Conservation (phyloP, 345 rosid species). For the Hypericum perforatum region DNA sequence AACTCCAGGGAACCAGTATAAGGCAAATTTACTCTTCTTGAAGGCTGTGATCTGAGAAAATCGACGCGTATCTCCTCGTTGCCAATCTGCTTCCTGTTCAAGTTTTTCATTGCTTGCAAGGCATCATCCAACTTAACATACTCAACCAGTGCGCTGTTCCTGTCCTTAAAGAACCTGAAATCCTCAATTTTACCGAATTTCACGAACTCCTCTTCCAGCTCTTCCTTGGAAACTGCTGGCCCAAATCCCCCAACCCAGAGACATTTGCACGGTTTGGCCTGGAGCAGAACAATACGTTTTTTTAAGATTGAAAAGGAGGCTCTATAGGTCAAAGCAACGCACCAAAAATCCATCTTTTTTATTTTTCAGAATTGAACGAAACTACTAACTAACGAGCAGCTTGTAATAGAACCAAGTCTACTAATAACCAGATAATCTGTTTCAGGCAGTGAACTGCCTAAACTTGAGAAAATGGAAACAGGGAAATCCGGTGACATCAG, state of each 20-base stretch:
- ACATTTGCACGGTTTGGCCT: slow-evolving; percentile 78
- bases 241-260: slow-evolving; percentile 93
- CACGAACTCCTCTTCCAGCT: slow-evolving; percentile 58
- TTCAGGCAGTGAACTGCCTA: too few relatives aligned
- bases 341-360: neutral
- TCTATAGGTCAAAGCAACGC: neutral
- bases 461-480: too few relatives aligned
- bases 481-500: too few relatives aligned
- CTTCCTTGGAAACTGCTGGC: slow-evolving; percentile 47
- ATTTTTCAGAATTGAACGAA: too few relatives aligned
- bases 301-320: neutral
- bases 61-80: slow-evolving; percentile 85
- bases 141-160: slow-evolving; percentile 69
- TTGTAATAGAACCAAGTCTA: too few relatives aligned
- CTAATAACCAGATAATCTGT: too few relatives aligned
- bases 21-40: slow-evolving; percentile 55
- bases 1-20: too few relatives aligned
- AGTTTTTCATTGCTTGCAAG: slow-evolving; percentile 53
- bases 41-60: slow-evolving; percentile 62
- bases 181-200: slow-evolving; percentile 77
- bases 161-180: slow-evolving; percentile 63
- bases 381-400: too few relatives aligned
- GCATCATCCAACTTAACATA: slow-evolving; percentile 64
- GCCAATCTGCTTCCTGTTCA: slow-evolving; percentile 72
- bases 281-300: slow-evolving; percentile 11